phyloP scores from a whole-genome alignment of 1,139 yeast genomes.

The Saccharomycopsis hybrid region DNA sequence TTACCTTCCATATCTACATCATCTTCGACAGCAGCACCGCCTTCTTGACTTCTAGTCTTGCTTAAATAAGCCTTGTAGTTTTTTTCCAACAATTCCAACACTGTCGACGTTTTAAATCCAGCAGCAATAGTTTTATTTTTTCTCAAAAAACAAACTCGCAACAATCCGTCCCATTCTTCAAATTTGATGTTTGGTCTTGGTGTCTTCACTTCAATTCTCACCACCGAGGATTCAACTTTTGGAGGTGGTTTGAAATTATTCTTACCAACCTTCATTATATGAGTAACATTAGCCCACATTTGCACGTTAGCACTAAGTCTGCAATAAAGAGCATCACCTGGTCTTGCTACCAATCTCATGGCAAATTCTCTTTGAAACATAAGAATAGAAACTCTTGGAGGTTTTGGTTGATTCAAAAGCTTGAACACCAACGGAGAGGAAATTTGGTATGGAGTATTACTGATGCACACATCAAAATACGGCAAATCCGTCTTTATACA shows the following conservation, averaged over 20 bases:
- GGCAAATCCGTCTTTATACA: conserved; percentile 95
- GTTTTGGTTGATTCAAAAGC: conserved; percentile 80
- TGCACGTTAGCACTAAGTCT: conserved; percentile 94
- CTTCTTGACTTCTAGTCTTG: conserved; percentile 21
- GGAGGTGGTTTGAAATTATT: conserved; percentile 99
- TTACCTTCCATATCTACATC: conserved; percentile 38
- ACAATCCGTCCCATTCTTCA: conserved; percentile 94
- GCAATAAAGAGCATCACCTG: conserved; percentile 90
- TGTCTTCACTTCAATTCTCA: conserved; percentile 79
- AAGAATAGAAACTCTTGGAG: conserved; percentile 90
- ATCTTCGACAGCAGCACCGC: conserved; percentile 30
- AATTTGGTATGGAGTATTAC: conserved; percentile 96
- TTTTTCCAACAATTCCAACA: conserved; percentile 78
- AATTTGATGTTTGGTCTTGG: conserved; percentile 92
- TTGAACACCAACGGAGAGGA: conserved; percentile 95
- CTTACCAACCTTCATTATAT: conserved; percentile 95
- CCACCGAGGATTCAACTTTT: conserved; percentile 95
- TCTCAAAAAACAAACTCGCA: conserved; percentile 85
- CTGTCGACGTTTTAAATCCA: conserved; percentile 79
- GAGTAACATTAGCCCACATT: conserved; percentile 99
- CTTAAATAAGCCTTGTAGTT: conserved; percentile 72
- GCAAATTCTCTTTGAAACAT: conserved; percentile 99
- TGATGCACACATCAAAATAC: conserved; percentile 90
- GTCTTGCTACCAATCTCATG: conserved; percentile 82
- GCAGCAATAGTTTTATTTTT: conserved; percentile 92